phyloP scores from a whole-genome alignment of 441 rosid genomes.

The Breynia disticha region DNA sequence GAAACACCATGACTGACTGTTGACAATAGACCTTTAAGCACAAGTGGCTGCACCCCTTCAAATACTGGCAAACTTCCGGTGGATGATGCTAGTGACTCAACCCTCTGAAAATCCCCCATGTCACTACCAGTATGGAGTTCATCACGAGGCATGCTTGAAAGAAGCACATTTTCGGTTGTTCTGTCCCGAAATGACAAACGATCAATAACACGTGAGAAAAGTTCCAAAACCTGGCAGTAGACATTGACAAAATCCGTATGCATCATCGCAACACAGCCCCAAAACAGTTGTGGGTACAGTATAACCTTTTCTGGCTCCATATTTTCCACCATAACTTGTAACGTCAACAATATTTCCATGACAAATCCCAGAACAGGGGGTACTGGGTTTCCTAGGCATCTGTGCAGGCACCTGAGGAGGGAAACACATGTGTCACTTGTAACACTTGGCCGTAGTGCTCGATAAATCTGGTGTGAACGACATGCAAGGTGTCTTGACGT shows the following conservation, averaged over 20 bases:
- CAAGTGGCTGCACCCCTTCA: conserved; percentile 97
- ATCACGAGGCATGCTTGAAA: conserved; percentile 98
- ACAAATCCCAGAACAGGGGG: conserved; percentile 94
- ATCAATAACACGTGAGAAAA: conserved; percentile 83
- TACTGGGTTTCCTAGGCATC: conserved; percentile 94
- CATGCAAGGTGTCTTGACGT: conserved; percentile 97
- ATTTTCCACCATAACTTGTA: conserved; percentile 99
- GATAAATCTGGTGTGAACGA: conserved; percentile 97
- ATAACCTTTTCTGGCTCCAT: conserved; percentile 99
- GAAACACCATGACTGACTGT: conserved; percentile 87
- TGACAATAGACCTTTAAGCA: conserved; percentile 93
- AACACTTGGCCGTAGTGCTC: conserved; percentile 91
- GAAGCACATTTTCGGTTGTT: conserved; percentile 92
- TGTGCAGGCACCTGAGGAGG: conserved; percentile 90
- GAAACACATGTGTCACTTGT: conserved; percentile 92
- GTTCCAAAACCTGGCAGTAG: conserved; percentile 96
- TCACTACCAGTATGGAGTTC: conserved; percentile 48
- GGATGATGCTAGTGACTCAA: conserved; percentile 59
- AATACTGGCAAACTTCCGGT: conserved; percentile 73
- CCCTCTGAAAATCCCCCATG: conserved; percentile 55
- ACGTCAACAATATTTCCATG: conserved; percentile 89
- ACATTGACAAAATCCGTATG: conserved; percentile 95
- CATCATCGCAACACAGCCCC: conserved; percentile 99
- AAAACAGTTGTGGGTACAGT: conserved; percentile 92
- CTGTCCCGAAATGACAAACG: conserved; percentile 82